Evolutionary conservation across 768 basidiomycete genomes (phyloP), one percentile per base, ranked within the genome.

Genomic region (Agaricus sinodeliciosus): DNA sequence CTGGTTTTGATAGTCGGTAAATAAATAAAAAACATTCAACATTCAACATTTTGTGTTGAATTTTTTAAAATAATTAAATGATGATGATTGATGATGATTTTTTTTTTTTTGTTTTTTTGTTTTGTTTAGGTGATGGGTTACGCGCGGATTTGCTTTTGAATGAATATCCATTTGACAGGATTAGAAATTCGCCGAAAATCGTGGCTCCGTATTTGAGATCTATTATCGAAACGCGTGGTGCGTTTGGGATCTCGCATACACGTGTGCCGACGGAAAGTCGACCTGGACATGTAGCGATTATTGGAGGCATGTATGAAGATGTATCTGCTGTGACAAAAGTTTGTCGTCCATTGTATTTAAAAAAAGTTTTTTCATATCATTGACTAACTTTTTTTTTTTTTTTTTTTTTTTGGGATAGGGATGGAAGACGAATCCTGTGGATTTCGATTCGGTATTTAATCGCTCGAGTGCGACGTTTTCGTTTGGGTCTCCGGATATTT

Each of bases 281-380:
- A 19, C 90, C 91, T 1, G 91, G 91, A 8, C 91, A 93, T 64
- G 90, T 94, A 22, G 90, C 91, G 18, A 79, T 94, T 49, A 91
- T 93, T 56, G 91, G 86, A 81, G 90, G 90, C 2, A 92, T 93
- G 89, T 91, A 92, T 62, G 90, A 93, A 66, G 89, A 93, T 58
- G 90, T 90, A 3, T 88, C 86, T 0, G 90, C 90, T 13, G 90
- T 91, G 27, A 90, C 87, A 18, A 89, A 90, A n/a, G n/a, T n/a
- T n/a, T n/a, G n/a, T n/a, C n/a, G n/a, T n/a, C n/a, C n/a, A n/a
- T n/a, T n/a, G n/a, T n/a, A n/a, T n/a, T n/a, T n/a, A n/a, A n/a
- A n/a, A n/a, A n/a, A n/a, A 76, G 90, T 78, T 70, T 59, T 71
- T 42, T 44, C 13, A 43, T 19, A 27, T 37, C 13, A 15, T 19